phyloP scores from a whole-genome alignment of 495 filamentous ascomycete species.

The Glarea lozoyensis region DNA sequence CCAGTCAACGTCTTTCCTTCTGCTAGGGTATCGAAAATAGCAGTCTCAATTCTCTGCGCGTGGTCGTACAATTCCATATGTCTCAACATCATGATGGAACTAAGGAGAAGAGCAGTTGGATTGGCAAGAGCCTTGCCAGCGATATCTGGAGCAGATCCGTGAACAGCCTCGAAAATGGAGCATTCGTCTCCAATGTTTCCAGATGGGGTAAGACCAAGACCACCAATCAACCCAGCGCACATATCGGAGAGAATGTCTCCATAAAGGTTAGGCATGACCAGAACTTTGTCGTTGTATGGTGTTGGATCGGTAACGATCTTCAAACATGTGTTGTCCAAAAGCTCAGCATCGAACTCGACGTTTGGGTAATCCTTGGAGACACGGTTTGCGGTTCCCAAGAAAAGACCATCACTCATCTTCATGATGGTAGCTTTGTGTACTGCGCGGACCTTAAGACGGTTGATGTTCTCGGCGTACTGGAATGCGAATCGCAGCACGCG shows the following conservation, averaged over 20 bases:
- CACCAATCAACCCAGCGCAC: slow-evolving; percentile 97
- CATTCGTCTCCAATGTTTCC: slow-evolving; percentile 99
- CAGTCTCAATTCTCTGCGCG: slow-evolving; percentile 81
- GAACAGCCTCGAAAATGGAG: slow-evolving; percentile 99
- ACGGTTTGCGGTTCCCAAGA: slow-evolving; percentile 74
- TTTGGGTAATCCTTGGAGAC: slow-evolving; percentile 90
- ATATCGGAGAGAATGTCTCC: slow-evolving; percentile 99
- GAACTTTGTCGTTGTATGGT: slow-evolving; percentile 97
- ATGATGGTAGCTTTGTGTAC: slow-evolving; percentile 99
- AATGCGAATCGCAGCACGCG: slow-evolving; percentile 93
- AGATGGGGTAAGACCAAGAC: slow-evolving; percentile 91
- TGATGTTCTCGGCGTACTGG: slow-evolving; percentile 88
- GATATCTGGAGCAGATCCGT: slow-evolving; percentile 96
- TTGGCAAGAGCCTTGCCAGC: slow-evolving; percentile 93
- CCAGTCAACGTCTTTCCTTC: slow-evolving; percentile 95
- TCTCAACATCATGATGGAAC: slow-evolving; percentile 97
- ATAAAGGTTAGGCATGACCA: slow-evolving; percentile 99
- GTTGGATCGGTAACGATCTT: slow-evolving; percentile 92
- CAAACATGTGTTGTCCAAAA: slow-evolving; percentile 97
- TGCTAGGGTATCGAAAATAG: slow-evolving; percentile 85
- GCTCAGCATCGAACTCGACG: slow-evolving; percentile 90
- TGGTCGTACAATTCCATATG: slow-evolving; percentile 89
- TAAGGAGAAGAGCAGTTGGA: slow-evolving; percentile 85
- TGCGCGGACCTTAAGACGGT: slow-evolving; percentile 88
- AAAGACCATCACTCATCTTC: slow-evolving; percentile 99